Evolutionary conservation across 805 yeast species (phyloP).

Genomic region (Isabelozyma heimii): DNA sequence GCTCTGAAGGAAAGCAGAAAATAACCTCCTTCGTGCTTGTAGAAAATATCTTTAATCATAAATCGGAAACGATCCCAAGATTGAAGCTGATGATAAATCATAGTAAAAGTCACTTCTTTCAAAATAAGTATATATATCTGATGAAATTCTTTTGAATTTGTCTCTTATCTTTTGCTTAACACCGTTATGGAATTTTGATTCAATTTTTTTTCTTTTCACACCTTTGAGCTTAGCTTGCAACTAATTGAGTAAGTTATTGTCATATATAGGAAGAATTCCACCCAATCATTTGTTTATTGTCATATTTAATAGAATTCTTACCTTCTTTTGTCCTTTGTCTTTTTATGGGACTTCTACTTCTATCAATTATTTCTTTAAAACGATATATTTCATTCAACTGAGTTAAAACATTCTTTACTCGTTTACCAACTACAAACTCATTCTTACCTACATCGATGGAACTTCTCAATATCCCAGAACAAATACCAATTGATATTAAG

Average conservation of each 20-base stretch:
- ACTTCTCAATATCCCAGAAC: not conserved
- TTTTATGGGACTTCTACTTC: no score
- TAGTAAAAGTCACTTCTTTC: not conserved
- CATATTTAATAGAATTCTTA: no score
- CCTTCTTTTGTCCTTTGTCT: no score
- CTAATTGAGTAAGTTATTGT: no score
- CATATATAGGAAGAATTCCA: not conserved
- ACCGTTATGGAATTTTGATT: not conserved
- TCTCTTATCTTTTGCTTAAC: not conserved
- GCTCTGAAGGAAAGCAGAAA: not conserved
- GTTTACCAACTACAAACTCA: not conserved
- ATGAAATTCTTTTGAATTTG: not conserved
- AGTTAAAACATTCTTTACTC: no score
- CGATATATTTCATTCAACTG: no score
- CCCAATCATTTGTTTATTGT: not conserved
- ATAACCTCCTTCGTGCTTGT: not conserved
- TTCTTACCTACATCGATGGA: not conserved
- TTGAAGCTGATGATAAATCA: not conserved
- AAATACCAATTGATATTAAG: not conserved
- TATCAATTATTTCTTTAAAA: no score
- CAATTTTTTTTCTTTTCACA: not conserved
- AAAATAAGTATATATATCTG: not conserved
- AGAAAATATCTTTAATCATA: not conserved
- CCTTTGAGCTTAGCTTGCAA: not conserved
- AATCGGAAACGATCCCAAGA: not conserved